Evolutionary conservation across 2,329 filamentous ascomycete genomes (phyloP).

Genomic region (Phialocephala subalpina): DNA sequence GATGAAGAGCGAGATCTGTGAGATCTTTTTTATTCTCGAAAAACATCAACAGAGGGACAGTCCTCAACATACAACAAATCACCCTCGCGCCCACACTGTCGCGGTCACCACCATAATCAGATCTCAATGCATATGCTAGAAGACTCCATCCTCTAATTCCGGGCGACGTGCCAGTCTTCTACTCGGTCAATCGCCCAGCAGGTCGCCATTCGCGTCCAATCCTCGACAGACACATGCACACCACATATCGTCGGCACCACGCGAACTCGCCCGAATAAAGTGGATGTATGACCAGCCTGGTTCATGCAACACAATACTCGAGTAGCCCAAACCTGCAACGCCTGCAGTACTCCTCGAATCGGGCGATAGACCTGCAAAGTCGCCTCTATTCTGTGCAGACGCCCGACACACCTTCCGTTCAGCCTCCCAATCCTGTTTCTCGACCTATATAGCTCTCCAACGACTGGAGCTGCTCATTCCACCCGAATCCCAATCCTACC

Average conservation of each 20-base stretch:
- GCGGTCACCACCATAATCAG: neutral
- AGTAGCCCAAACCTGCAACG: slow-evolving; percentile 6
- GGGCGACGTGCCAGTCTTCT: slow-evolving; percentile 37
- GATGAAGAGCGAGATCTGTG: neutral
- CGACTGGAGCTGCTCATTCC: neutral
- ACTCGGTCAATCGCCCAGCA: slow-evolving; percentile 31
- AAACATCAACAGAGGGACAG: too few species aligned
- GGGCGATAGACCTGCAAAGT: slow-evolving; percentile 18
- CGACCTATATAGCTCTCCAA: slow-evolving; percentile 17
- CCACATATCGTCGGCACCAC: slow-evolving; percentile 8
- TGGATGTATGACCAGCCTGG: slow-evolving; percentile 16
- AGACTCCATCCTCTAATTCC: slow-evolving; percentile 4
- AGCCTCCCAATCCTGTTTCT: slow-evolving; percentile 12
- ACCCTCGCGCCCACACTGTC: neutral
- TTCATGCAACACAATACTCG: slow-evolving; percentile 19
- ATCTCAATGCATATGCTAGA: slow-evolving; percentile 3
- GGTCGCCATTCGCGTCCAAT: slow-evolving; percentile 35
- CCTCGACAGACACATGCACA: slow-evolving; percentile 37
- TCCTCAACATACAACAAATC: neutral
- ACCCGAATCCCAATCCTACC: neutral
- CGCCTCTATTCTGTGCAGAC: slow-evolving; percentile 10
- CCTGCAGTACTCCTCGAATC: slow-evolving; percentile 32
- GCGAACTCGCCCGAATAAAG: slow-evolving; percentile 1
- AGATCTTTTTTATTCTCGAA: neutral
- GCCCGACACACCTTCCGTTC: slow-evolving; percentile 19